Evolutionary conservation across 768 basidiomycete species (phyloP), one percentile per base, ranked within the genome.

Genomic region (Russula sp.): DNA sequence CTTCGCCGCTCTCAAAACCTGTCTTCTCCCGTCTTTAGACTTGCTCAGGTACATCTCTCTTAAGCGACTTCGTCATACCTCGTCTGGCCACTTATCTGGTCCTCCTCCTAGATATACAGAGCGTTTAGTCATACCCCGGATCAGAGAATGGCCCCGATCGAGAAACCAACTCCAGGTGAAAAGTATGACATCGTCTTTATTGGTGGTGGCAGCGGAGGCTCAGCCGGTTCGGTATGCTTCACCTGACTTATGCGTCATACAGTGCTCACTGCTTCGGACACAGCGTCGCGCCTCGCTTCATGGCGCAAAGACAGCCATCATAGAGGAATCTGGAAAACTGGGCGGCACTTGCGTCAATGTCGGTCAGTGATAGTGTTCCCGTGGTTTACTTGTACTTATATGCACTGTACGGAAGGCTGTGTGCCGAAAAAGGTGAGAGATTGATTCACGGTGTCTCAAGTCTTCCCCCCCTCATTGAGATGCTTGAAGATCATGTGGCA

Each of bases 261-360:
- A 22, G n/a, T 44, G 42, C 49, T 58, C 18, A 68, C 56, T 42
- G 50, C 59, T 40, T 31, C n/a, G 3, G 35, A 1, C 56, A 37
- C 68, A 97, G 94, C 84, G 97, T 64, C 86, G 97, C 60, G 97
- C 96, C 14, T 91, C 91, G 18, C 80, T 81, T 18, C 94, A 98
- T 74, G 95, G 95, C 45, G 91, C 89, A 74, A 96, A 94, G 74
- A 92, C 93, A 57, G 96, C 94, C 13, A 76, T 98, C 32, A 83
- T 98, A 16, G 97, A 99, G 72, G 79, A 77, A 50, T 82, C 84
- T 5, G 81, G 84, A 10, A 71, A 81, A 45, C 81, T 95, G 3
- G 97, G 97, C 39, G 97, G 96, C 56, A 98, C 96, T 42, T 99
- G 97, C 72, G 97, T 99, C 63, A 98, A 98, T 74, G 96, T 99